Evolutionary conservation across 352 stramenopile species (phyloP).

Genomic region (Pythium phragmiticola): DNA sequence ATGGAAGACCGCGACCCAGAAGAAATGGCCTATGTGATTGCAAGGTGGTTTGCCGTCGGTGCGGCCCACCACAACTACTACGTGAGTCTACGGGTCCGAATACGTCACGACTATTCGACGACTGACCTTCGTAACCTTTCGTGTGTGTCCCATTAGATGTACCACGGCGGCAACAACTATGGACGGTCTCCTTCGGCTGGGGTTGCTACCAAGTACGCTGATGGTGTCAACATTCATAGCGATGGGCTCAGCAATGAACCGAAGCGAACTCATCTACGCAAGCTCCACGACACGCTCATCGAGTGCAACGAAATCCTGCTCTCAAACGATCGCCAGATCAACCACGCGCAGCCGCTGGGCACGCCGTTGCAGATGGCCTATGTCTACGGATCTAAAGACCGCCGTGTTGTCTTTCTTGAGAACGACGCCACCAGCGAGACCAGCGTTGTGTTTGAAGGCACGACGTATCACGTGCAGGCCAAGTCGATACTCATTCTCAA

Average conservation of each 20-base stretch:
- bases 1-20: constrained; percentile 48
- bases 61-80: constrained; percentile 73
- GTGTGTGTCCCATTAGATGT: constrained; percentile 44
- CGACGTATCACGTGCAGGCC: constrained; percentile 36
- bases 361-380: constrained; percentile 40
- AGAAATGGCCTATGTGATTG: constrained; percentile 59
- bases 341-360: constrained; percentile 32
- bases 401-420: constrained; percentile 53
- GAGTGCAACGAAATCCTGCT: constrained; percentile 57
- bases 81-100: constrained; percentile 26
- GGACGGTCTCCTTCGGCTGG: constrained; percentile 52
- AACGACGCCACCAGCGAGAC: constrained; percentile 38
- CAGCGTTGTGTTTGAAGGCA: constrained; percentile 36
- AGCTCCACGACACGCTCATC: constrained; percentile 54
- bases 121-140: not conserved
- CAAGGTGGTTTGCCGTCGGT: constrained; percentile 67
- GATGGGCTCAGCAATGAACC: constrained; percentile 72
- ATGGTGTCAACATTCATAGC: constrained; percentile 63
- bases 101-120: too few species aligned
- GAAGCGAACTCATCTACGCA: constrained; percentile 64
- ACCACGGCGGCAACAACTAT: constrained; percentile 77
- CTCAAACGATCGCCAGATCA: constrained; percentile 45
- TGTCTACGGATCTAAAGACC: constrained; percentile 35
- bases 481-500: constrained; percentile 56
- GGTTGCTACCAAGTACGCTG: constrained; percentile 72